Evolutionary conservation across 192 early-diverging fungal species (phyloP), one percentile per base, ranked within the genome.

Genomic region (Linderina pennispora): DNA sequence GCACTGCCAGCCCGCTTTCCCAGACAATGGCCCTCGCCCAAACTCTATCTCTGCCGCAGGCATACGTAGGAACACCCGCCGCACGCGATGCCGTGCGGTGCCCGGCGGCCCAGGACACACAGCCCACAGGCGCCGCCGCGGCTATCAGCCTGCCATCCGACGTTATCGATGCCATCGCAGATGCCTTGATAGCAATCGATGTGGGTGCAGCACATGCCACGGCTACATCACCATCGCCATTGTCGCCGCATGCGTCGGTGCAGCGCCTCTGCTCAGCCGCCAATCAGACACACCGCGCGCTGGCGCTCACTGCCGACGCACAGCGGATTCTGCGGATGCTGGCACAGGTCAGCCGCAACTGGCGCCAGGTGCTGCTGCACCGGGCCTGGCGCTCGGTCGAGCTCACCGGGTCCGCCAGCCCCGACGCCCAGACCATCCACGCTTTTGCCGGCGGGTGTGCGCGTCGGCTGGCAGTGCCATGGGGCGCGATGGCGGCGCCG

Each of bases 401-500:
- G 36, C 55, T 58, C 26, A 50, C 36, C 19, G 55, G 55, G 31
- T 14, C 53, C 9, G 26, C 16, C 24, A 20, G 37, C 37, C 23
- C 36, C 17, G 20, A 38, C 31, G 47, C 34, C 6, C 36, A 19
- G 36, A 35, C 21, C 22, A 39, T 60, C 15, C 49, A 60, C 40
- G 40, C 57, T 8, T 52, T 60, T 48, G 49, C 57, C 13, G 45
- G 35, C 6, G 17, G 32, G 4, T 40, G 47, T 26, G 49, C 40
- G 13, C 22, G 23, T 36, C 57, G 49, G 13, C 44, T 60, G 43
- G 58, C 48, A 4, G 58, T 60, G 43, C 58, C 58, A 4, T 60
- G 58, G 58, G 58, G 58, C 16, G 58, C 58, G 11, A 53, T 60
- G 58, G 49, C 58, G 7, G 58, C 58, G 18, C 58, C 58, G 4